Percentiles rank a stretch among this genome's conserved stretches.
Conservation (phyloP, 2,329 filamentous ascomycete species). For the Scytalidium lignicola region DNA sequence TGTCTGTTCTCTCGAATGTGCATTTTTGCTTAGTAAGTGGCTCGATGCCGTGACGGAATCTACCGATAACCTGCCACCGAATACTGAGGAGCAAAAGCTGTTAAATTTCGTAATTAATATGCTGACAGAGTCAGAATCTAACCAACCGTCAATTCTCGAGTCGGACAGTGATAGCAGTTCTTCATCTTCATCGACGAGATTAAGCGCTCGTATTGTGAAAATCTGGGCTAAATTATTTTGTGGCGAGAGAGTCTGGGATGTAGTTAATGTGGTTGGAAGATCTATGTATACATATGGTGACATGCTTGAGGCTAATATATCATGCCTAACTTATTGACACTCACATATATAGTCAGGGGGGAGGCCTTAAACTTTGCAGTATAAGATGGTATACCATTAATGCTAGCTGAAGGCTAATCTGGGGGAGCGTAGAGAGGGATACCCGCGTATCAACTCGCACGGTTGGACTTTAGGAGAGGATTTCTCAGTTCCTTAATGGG, state of each 20-base stretch:
- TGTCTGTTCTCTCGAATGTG: conserved; percentile 57
- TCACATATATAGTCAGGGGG: no score
- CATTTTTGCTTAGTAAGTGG: conserved; percentile 53
- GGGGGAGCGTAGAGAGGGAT: no score
- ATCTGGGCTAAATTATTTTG: neutral
- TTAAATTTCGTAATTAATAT: neutral
- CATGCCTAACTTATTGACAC: no score
- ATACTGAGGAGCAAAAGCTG: neutral
- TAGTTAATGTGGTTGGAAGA: neutral
- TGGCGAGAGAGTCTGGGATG: neutral
- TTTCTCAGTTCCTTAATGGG: no score
- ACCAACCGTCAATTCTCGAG: neutral
- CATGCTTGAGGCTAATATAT: neutral
- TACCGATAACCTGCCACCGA: neutral
- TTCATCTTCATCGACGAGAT: neutral
- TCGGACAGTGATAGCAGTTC: neutral
- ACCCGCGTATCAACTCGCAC: no score
- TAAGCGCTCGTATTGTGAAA: neutral
- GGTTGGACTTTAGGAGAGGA: no score
- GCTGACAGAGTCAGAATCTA: neutral
- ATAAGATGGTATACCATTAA: no score
- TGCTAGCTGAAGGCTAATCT: no score
- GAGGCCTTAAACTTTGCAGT: no score
- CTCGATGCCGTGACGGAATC: neutral
- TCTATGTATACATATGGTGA: neutral